These are phyloP conservation scores for Dillenia suffruticosa DNA, from an alignment of 164 flowering plant genomes.

Conservation along the genomic window DNA sequence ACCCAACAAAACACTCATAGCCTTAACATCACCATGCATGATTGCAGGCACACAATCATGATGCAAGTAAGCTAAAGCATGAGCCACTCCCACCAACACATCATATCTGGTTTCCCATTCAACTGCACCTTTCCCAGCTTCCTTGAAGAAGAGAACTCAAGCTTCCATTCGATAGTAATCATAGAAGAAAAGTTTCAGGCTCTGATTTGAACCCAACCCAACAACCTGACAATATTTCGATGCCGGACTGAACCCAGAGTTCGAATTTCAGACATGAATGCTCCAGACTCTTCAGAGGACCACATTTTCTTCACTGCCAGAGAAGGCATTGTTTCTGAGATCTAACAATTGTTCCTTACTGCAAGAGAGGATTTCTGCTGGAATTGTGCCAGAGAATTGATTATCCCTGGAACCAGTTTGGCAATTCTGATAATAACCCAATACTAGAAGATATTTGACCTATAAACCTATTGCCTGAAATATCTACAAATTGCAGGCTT, in stretches of 20 bases:
- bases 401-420: constrained; percentile 58
- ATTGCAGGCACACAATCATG: constrained; percentile 96
- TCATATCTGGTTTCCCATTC: constrained; percentile 88
- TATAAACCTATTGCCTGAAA: constrained; percentile 71
- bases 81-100: constrained; percentile 69
- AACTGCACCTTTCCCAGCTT: constrained; percentile 48
- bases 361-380: constrained; percentile 66
- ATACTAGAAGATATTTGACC: constrained; percentile 47
- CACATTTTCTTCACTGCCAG: constrained; percentile 95
- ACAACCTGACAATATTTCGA: constrained; percentile 70
- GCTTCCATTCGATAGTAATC: constrained; percentile 89
- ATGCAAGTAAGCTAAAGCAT: constrained; percentile 89
- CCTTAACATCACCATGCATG: constrained; percentile 90
- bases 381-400: constrained; percentile 64
- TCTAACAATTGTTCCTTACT: constrained; percentile 62
- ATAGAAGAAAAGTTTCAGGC: constrained; percentile 65
- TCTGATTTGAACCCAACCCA: constrained; percentile 74
- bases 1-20: constrained; percentile 86
- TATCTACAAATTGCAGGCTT: constrained; percentile 61
- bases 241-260: constrained; percentile 91
- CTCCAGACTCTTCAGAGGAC: constrained; percentile 66
- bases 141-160: constrained; percentile 81
- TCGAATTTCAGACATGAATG: constrained; percentile 70
- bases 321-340: constrained; percentile 62
- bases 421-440: constrained; percentile 55